Conservation (phyloP, 1,284 basidiomycete genomes). For the Irpex sp. region DNA sequence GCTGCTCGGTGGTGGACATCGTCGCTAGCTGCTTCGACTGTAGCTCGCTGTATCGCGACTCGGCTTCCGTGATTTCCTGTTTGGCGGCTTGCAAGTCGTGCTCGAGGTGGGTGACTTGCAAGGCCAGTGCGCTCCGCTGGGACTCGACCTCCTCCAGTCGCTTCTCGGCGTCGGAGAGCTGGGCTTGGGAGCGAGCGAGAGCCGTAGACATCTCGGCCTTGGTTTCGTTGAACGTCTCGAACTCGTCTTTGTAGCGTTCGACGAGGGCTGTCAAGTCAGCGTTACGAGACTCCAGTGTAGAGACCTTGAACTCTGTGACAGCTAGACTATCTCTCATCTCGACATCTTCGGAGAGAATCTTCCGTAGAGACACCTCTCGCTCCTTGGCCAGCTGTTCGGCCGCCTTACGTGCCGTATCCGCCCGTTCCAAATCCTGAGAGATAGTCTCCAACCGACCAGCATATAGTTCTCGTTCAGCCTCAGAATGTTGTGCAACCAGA, state of each 20-base stretch:
- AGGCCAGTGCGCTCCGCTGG: conserved; percentile 53
- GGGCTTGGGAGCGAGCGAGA: conserved; percentile 34
- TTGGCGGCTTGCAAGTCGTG: conserved; percentile 47
- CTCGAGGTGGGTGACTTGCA: conserved; percentile 58
- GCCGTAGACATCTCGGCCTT: conserved; percentile 32
- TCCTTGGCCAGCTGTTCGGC: conserved; percentile 8
- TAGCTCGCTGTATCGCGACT: conserved; percentile 51
- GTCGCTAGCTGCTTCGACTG: conserved; percentile 57
- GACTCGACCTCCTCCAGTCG: conserved; percentile 50
- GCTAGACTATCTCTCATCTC: conserved; percentile 11
- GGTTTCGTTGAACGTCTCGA: conserved; percentile 22
- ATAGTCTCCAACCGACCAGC: conserved; percentile 7
- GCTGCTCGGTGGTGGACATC: conserved; percentile 51
- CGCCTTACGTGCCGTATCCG: background rate
- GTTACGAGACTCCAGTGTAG: conserved; percentile 20
- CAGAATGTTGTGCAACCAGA: conserved; percentile 13
- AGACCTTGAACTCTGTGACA: conserved; percentile 25
- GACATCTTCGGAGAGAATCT: conserved; percentile 6
- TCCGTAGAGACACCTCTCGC: conserved; percentile 2
- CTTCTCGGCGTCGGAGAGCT: conserved; percentile 35
- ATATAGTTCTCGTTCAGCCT: conserved; percentile 9
- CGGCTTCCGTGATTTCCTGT: conserved; percentile 46
- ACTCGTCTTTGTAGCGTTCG: conserved; percentile 30
- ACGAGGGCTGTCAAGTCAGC: conserved; percentile 23
- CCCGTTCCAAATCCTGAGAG: conserved; percentile 13